Conservation (phyloP, 805 yeast species). For the Diddensiella transvaalensis region DNA sequence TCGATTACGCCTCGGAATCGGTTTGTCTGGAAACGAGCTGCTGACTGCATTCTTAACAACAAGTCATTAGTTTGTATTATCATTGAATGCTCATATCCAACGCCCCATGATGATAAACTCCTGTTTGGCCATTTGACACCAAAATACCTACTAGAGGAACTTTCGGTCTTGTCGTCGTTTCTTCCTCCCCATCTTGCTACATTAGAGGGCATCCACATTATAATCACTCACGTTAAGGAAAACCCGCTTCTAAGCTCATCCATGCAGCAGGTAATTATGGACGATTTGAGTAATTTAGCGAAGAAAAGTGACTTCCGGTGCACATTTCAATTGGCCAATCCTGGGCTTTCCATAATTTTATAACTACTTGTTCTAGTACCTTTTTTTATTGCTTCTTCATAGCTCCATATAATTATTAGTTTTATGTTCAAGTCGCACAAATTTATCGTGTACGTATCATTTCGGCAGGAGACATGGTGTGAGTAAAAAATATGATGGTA, state of each 20-base stretch:
- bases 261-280: conserved; percentile 10
- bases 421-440: no score
- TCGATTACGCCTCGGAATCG: conserved; percentile 40
- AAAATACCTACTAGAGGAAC: conserved; percentile 53
- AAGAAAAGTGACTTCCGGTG: conserved; percentile 11
- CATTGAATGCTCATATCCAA: conserved; percentile 71
- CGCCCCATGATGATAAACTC: conserved; percentile 42
- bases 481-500: no score
- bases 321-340: conserved; percentile 14
- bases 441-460: no score
- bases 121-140: conserved; percentile 85
- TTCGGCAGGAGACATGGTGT: no score
- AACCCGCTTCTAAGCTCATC: conserved; percentile 14
- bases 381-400: no score
- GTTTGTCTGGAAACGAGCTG: conserved; percentile 55
- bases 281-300: conserved; percentile 19
- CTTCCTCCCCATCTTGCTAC: conserved; percentile 23
- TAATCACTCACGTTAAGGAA: conserved; percentile 51
- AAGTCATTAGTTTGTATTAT: conserved; percentile 51
- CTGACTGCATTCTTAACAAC: conserved; percentile 41
- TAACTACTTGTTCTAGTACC: background rate
- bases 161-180: conserved; percentile 31
- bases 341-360: conserved; percentile 11
- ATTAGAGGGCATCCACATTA: conserved; percentile 42
- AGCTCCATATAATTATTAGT: no score